Evolutionary conservation across 257 asterid genomes (phyloP), one percentile per base, ranked within the genome.

Genomic region (Oldenlandia corymbosa): DNA sequence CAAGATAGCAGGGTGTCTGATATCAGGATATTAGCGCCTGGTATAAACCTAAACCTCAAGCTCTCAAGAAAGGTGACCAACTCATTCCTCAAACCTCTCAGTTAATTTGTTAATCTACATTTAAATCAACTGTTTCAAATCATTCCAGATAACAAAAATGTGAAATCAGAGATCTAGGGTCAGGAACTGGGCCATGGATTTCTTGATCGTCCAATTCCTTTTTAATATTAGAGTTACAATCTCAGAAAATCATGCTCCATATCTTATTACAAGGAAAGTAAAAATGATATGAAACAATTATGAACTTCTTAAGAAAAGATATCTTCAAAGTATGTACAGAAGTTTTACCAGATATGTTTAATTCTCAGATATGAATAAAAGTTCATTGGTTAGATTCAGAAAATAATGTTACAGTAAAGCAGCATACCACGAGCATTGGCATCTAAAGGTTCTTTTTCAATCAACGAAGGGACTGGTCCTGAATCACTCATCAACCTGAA

Each of bases 401-500:
- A 51, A 75, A 7, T 10, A n/a, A 24, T 28, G 58, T 21, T 18
- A 34, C n/a, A 14, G 14, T 16, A 67, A 63, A 67, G 69, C 62
- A 36, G 66, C 68, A 67, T 85, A 92, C 99, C 97, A n/a, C 97
- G 93, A 58, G 82, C 66, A 68, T 65, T 84, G 65, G 87, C 83
- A 75, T 89, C 95, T 62, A 89, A 83, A 71, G 84, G 90, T 74
- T 92, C 99, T 66, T 71, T 78, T 21, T 84, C 90, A 32, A 66
- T 54, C 59, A 79, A 37, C 48, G 90, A 61, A 62, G 97, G 80
- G 36, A 72, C 73, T 71, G 79, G 87, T 74, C 82, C 77, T 57
- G 87, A 71, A 68, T 92, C 95, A 48, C 84, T 87, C 84, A 92
- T 89, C 91, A 92, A 60, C 75, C 91, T 81, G 66, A 87, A 90